Base-by-base conservation (phyloP, 1,284 basidiomycete species). In the Veloboletus limbatus region DNA sequence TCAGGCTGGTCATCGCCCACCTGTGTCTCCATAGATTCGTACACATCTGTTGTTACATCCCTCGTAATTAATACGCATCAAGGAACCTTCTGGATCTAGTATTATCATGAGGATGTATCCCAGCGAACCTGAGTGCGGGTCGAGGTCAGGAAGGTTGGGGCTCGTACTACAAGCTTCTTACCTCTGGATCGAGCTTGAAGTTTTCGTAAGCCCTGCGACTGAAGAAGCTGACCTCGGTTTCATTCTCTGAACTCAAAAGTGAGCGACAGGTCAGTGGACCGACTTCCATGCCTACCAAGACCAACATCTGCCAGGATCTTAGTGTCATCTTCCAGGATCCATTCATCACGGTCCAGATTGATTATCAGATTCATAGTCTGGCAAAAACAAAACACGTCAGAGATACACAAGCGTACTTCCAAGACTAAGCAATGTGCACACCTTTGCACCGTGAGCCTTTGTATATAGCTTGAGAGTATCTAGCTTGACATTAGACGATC, bases 391-490 rank as follows among this genome's bases (percentile, higher is more conserved):
- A n/a, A 30, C 9, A 6, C n/a, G 20, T 34, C 22, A 30, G 4
- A 31, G n/a, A 18, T 36, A 21, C 28, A 25, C 10, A 17, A 24
- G 8, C 11, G 11, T 4, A 28, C 25, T 22, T 40, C 10, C 18
- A 24, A 40, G 21, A 34, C 17, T 25, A 25, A 24, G 31, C 9
- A 14, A 30, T 17, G 16, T 28, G 39, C 55, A 30, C 41, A 86
- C 92, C 78, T 99, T 99, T 48, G 93, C 78, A 9, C 94, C 93
- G 63, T 98, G 96, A 1, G 96, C 96, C 58, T 85, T 84, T 0
- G 92, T 92, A 67, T 99, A 99, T 13, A 97, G 70, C 64, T 99
- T 99, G 51, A 99, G 57, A 9, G 94, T 97, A 69, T 97, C 94
- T 89, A 45, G n/a, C 26, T 42, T 26, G 35, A 38, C 27, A 38